Evolutionary conservation across 2,329 filamentous ascomycete species (phyloP), one percentile per base, ranked within the genome.

Genomic region (Chalaropsis ovoidea): DNA sequence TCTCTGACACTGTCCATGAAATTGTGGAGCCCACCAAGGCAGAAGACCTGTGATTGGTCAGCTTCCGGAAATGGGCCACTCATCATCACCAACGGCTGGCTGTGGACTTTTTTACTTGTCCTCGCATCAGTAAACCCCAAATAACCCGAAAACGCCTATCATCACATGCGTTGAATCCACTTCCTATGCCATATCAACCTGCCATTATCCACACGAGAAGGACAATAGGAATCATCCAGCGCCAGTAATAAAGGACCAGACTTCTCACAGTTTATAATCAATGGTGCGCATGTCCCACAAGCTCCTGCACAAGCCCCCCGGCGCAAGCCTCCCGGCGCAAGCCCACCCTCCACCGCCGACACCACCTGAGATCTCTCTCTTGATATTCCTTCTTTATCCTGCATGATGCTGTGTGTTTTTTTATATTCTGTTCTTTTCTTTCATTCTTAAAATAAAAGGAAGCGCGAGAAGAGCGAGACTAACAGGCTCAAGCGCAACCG

Each of bases 21-120:
- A 11, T 22, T 13, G 47, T 27, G 15, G 8, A 39, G n/a, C 27
- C 7, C 39, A 15, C 27, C 7, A 58, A 27, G 8, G 27, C 24
- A n/a, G 54, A 10, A 62, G 27, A n/a, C 10, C 6, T 3, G 13
- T 61, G 56, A 61, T 61, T 61, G 35, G 56, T 41, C 35, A 61
- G 56, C 10, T 31, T n/a, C 19, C 22, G n/a, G 43, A 6, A 39
- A 39, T 10, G 8, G 35, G 35, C 3, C 35, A 1, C 35, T 39
- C 8, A 39, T 39, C 8, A 39, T 39, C 35, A 39, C 8, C 35
- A 10, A 3, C 3, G 35, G 35, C 35, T 10, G 35, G 4, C 8
- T 39, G 35, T 39, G 35, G 35, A 39, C 35, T 39, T n/a, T 35
- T 35, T 39, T 39, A 39, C 35, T 39, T 39, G 8, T 10, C 47